Evolutionary conservation across 2,329 filamentous ascomycete genomes (phyloP), one percentile per base, ranked within the genome.

Genomic region (Aspergillus neoniger): DNA sequence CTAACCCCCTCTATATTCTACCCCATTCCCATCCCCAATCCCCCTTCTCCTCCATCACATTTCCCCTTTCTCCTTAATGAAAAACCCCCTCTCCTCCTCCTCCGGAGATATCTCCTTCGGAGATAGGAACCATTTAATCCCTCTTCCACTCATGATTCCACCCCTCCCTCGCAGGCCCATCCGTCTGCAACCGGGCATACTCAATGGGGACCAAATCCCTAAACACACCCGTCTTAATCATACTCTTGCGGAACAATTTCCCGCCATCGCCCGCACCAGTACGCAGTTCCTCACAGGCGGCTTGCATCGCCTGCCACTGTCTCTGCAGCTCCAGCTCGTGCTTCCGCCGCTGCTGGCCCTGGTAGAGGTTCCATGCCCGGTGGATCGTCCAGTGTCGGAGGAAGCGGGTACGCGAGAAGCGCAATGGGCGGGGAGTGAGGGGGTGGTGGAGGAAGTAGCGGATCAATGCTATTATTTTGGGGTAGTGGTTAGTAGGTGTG

Each of bases 381-480:
- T 98, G 93, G 77, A 99, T 98, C 55, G 95, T 98, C 95, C 95
- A 99, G 83, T 99, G 95, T 50, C 95, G 91, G 65, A 99, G 87
- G 77, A 88, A 86, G 59, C 95, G 88, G 77, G 90, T 90, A 69
- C 94, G 92, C 43, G 87, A 92, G 85, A 98, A 93, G 70, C 92
- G 90, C 66, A 99, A 86, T 0, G 95, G 93, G 12, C 88, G 86
- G 0, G 88, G 88, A 6, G 86, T 90, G 30, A 84, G 78, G 2
- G 88, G 87, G 76, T 91, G 88, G 70, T 84, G 79, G 68, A 91
- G 85, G 76, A 88, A 86, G 79, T 91, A 91, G 69, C 88, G 83
- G 75, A 91, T 90, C 58, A 86, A 72, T 38, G 83, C 86, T 88
- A 21, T 44, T 21, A 21, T 6, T 23, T 23, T 44, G 12, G 7